Evolutionary conservation across 106 monocot genomes (phyloP).

Genomic region (Alisma plantagoaquatica): DNA sequence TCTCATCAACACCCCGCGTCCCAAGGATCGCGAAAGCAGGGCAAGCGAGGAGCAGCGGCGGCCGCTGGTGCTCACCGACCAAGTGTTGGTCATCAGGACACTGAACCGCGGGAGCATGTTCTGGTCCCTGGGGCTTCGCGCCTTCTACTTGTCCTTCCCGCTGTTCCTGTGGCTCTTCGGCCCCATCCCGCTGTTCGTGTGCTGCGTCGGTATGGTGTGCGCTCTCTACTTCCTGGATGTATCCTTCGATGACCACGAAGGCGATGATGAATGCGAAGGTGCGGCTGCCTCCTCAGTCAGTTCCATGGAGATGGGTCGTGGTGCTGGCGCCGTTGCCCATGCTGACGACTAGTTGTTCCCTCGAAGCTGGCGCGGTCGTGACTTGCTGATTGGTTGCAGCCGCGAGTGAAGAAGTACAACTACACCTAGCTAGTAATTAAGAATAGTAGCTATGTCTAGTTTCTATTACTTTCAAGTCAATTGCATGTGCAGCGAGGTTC

Average conservation of each 20-base stretch:
- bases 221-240: constrained; percentile 63
- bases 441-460: no score
- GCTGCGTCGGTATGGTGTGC: constrained; percentile 28
- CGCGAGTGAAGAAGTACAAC: no score
- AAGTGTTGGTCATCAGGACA: constrained; percentile 33
- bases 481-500: no score
- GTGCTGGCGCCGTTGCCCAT: no score
- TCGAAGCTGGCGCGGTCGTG: no score
- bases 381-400: no score
- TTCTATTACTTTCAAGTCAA: no score
- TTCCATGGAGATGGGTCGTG: no score
- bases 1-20: constrained; percentile 51
- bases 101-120: constrained; percentile 53
- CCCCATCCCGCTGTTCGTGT: constrained; percentile 42
- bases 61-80: constrained; percentile 5
- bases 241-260: constrained; percentile 7
- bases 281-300: no score
- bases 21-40: background rate
- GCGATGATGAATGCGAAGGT: background rate
- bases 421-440: no score
- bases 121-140: constrained; percentile 67
- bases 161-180: constrained; percentile 75
- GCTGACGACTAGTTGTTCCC: no score
- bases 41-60: background rate
- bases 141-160: constrained; percentile 76